phyloP scores from a whole-genome alignment of 345 rosid species.

The Sapria himalayana region DNA sequence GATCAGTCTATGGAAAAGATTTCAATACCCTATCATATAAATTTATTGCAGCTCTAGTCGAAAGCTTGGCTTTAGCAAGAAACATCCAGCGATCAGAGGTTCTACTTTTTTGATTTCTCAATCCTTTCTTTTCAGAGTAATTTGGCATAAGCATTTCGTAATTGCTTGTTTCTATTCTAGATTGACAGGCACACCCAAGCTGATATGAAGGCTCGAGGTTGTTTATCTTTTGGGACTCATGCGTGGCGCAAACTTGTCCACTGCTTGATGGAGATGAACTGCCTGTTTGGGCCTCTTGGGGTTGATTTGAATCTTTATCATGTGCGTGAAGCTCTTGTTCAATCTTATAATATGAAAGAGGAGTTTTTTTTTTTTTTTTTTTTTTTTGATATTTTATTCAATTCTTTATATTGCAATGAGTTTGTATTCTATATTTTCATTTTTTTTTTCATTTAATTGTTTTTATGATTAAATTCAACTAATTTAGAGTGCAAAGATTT shows the following conservation, averaged over 20 bases:
- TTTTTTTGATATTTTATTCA: too few relatives aligned
- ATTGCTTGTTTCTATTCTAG: constrained; percentile 20
- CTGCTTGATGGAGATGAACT: constrained; percentile 61
- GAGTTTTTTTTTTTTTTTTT: too few relatives aligned
- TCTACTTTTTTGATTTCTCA: constrained; percentile 14
- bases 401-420: too few relatives aligned
- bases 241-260: constrained; percentile 88
- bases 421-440: too few relatives aligned
- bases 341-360: too few relatives aligned
- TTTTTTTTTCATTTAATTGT: too few relatives aligned
- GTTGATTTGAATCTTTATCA: too few relatives aligned
- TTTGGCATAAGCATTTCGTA: constrained; percentile 5
- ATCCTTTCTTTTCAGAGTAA: constrained; percentile 5
- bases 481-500: too few relatives aligned
- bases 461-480: too few relatives aligned
- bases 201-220: constrained; percentile 39
- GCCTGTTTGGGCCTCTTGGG: constrained; percentile 68
- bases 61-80: constrained; percentile 97
- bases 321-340: too few relatives aligned
- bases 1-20: constrained; percentile 93
- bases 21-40: constrained; percentile 88
- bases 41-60: constrained; percentile 84
- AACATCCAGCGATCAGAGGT: constrained; percentile 98
- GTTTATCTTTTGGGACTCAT: constrained; percentile 39
- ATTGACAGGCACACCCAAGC: constrained; percentile 83